Evolutionary conservation across 495 filamentous ascomycete species (phyloP), one percentile per base, ranked within the genome.

Genomic region (Neurospora hispaniola): DNA sequence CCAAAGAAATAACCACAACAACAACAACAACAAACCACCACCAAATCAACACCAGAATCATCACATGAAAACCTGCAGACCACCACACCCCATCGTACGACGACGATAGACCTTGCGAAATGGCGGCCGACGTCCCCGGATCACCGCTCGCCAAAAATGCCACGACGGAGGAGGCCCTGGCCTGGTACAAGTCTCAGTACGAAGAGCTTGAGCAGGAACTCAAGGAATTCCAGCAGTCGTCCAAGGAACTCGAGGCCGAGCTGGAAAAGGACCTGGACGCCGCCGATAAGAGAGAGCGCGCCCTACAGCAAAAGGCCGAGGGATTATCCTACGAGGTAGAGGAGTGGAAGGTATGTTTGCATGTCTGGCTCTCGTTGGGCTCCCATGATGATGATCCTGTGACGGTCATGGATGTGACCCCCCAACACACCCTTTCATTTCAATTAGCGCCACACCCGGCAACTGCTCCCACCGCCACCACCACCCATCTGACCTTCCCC

Each of bases 221-320:
- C 73, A 88, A 93, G 71, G 96, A 99, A 76, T 99, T 99, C 80
- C 95, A 98, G 79, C 86, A 92, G 72, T 97, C 93, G 68, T 97
- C 94, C 80, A 90, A 92, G 79, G 96, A 99, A 83, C 86, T 99
- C 59, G 96, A 99, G 80, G 88, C 92, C 48, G 96, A 98, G 81
- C 86, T 99, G 68, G 96, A 99, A 83, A 96, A 94, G 86, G 96
- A 99, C 80, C 88, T 98, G 69, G 96, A 99, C 80, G 92, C 93
- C 27, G 93, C 94, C 46, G 96, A 99, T 86, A 95, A 96, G 84
- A 88, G 93, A 76, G 96, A 99, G 81, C 87, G 93, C 72, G 86
- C 88, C 72, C 82, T 98, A 76, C 89, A 93, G 79, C 91, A 95
- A 80, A 97, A 96, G 83, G 90, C 92, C 3, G 96, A 98, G 78